Conservation (phyloP, 352 stramenopile genomes). For the Thraustotheca clavata region DNA sequence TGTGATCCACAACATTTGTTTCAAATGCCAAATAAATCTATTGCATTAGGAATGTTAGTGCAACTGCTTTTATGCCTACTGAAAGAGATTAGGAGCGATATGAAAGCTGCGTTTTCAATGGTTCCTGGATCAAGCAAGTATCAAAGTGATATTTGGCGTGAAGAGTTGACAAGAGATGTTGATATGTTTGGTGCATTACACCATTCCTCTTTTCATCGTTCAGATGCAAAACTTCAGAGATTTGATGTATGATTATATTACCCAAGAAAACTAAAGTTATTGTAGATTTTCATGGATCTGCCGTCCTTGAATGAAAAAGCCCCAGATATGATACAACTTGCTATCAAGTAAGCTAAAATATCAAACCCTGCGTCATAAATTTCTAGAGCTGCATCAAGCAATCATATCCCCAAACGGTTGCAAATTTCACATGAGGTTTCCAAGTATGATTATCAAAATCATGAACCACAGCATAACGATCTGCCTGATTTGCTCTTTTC, state of each 20-base stretch:
- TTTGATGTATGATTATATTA: neutral
- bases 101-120: neutral
- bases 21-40: neutral
- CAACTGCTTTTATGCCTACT: no score
- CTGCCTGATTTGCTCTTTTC: neutral
- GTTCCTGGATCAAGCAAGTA: neutral
- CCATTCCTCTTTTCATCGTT: conserved; percentile 6
- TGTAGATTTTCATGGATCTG: conserved; percentile 7
- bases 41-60: no score
- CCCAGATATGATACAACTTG: neutral
- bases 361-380: no score
- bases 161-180: neutral
- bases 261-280: neutral
- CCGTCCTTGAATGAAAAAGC: neutral
- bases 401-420: neutral
- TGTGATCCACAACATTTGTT: neutral
- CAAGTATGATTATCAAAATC: neutral
- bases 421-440: neutral
- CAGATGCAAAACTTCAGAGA: conserved; percentile 6
- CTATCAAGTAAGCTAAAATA: neutral
- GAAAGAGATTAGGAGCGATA: neutral
- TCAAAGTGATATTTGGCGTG: conserved; percentile 16
- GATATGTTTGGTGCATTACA: conserved; percentile 15
- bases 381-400: no score
- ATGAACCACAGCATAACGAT: neutral